Evolutionary conservation across 2,329 filamentous ascomycete species (phyloP).

Genomic region (Hymenotorrendiella dingleyae): DNA sequence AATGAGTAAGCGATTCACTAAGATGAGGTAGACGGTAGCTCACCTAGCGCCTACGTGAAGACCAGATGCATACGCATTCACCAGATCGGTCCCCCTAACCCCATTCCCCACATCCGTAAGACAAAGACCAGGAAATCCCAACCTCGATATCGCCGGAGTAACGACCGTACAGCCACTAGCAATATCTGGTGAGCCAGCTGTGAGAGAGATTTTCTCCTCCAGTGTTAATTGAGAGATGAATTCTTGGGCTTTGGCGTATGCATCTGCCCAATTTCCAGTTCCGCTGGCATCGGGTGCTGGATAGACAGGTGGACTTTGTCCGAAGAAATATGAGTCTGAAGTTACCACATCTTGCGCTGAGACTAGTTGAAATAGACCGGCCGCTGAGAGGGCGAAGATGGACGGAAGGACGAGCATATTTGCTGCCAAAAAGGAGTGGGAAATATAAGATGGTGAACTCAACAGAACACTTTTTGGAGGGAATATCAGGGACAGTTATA

Average conservation of each 20-base stretch:
- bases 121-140: slow-evolving; percentile 20
- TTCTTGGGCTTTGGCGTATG: slow-evolving; percentile 48
- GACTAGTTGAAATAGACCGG: too few species aligned
- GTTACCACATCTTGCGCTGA: too few species aligned
- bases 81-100: slow-evolving; percentile 44
- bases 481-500: too few species aligned
- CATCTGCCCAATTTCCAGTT: not conserved
- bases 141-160: slow-evolving; percentile 14
- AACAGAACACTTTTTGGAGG: too few species aligned
- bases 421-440: too few species aligned
- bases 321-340: slow-evolving; percentile 1
- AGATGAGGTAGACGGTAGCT: slow-evolving; percentile 51
- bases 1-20: too few species aligned
- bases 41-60: slow-evolving; percentile 45
- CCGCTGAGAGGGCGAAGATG: too few species aligned
- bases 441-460: too few species aligned
- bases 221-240: slow-evolving; percentile 71
- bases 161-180: slow-evolving; percentile 13
- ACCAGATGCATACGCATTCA: slow-evolving; percentile 50
- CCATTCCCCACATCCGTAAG: slow-evolving; percentile 22
- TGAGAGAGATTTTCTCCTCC: slow-evolving; percentile 58
- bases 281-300: not conserved
- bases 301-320: not conserved
- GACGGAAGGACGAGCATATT: too few species aligned
- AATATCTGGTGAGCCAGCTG: slow-evolving; percentile 32